Evolutionary conservation across 2,329 filamentous ascomycete species (phyloP), one percentile per base, ranked within the genome.

Genomic region (Monosporascus sp.): DNA sequence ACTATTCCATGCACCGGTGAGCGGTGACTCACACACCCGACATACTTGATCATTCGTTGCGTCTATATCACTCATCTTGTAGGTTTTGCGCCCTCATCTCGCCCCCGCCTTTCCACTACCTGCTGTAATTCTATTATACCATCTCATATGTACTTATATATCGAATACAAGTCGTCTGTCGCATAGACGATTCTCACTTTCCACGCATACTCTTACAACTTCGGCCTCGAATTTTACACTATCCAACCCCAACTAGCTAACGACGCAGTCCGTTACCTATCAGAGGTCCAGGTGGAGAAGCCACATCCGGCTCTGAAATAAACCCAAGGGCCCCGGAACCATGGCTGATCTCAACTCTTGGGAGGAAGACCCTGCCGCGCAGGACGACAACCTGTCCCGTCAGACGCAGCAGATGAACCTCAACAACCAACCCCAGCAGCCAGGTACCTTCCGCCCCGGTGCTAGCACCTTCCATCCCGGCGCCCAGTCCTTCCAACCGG

Each of bases 261-360:
- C 11, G 2, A 2, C 31, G 1, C 11, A 35, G 31, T 14, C 31
- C 14, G 4, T 35, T 35, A 35, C 31, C 11, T 35, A 35, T 35
- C 11, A 1, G 11, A 35, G 9, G 2, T 5, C 9, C 11, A 35
- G 31, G 14, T 14, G 14, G 9, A 14, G 5, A 14, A 14, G 31
- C 31, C 31, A 5, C 31, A 14, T 14, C 31, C 11, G 11, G 9
- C 5, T 38, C 25, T 25, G 63, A 63, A 58, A 45, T 22, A 56
- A 39, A 36, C 50, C 55, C 62, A 44, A 46, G 35, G 49, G 60
- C 63, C 45, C 41, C 44, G 53, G 41, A 68, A 79, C 52, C 67
- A 96, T 96, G 91, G 88, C 92, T 65, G 86, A 92, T 72, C 88
- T 90, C 66, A 91, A 96, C 72, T 96, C 91, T 58, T 97, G 94